These are phyloP conservation scores for Aspergillus conjunctus DNA, from an alignment of 495 filamentous ascomycete genomes.

Conservation along the genomic window DNA sequence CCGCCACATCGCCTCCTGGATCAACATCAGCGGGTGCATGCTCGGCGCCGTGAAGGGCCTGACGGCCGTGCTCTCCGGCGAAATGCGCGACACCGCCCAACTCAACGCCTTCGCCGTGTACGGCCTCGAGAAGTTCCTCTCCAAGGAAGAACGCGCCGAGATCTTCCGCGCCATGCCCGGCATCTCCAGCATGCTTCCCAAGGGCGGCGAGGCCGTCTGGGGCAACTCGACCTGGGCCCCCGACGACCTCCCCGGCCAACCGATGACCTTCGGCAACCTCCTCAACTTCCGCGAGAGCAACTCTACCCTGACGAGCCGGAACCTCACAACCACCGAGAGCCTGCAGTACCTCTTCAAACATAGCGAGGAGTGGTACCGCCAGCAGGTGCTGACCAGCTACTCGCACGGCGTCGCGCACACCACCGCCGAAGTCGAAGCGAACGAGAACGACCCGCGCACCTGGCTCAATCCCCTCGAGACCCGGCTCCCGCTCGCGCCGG, in stretches of 20 bases:
- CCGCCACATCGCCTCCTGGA: constrained; percentile 85
- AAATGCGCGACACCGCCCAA: constrained; percentile 98
- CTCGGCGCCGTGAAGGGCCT: constrained; percentile 91
- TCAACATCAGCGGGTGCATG: constrained; percentile 98
- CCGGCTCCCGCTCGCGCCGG: constrained; percentile 82
- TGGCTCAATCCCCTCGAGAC: constrained; percentile 97
- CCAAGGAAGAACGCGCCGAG: constrained; percentile 83
- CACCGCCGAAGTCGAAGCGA: constrained; percentile 76
- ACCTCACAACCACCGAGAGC: constrained; percentile 78
- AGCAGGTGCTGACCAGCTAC: constrained; percentile 71
- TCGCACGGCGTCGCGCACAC: constrained; percentile 89
- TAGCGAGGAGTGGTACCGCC: constrained; percentile 81
- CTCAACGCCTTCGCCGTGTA: constrained; percentile 98
- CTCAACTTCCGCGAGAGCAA: constrained; percentile 80
- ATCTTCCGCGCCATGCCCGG: constrained; percentile 98
- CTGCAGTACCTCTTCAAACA: constrained; percentile 75
- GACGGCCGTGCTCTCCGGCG: constrained; percentile 87
- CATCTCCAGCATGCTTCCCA: constrained; percentile 94
- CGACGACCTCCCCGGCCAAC: constrained; percentile 77
- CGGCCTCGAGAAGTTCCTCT: constrained; percentile 93
- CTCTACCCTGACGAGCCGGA: constrained; percentile 61
- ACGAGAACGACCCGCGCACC: constrained; percentile 77
- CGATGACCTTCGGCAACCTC: constrained; percentile 74
- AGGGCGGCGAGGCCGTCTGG: constrained; percentile 93
- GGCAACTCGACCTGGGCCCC: constrained; percentile 88